Conservation (phyloP, 2,329 filamentous ascomycete genomes). For the Talaromyces atroroseus region DNA sequence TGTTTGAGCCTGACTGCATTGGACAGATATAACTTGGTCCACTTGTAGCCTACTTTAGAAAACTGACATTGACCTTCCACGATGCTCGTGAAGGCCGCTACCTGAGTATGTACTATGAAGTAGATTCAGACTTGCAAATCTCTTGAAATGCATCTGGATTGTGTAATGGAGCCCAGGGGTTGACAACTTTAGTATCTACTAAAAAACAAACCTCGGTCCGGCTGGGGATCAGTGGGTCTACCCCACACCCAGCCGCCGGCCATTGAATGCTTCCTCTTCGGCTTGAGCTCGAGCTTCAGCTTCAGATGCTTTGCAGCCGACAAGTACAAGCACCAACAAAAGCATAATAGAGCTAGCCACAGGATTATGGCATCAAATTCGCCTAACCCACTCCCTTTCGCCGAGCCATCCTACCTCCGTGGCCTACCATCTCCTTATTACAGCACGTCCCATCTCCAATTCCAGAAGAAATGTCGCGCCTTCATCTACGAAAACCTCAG, state of each 20-base stretch:
- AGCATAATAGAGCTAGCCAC: background rate
- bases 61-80: no score
- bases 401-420: conserved; percentile 65
- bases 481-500: conserved; percentile 62
- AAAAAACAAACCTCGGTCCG: conserved; percentile 1
- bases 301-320: background rate
- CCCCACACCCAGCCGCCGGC: conserved; percentile 3
- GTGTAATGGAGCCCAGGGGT: background rate
- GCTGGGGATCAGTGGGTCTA: conserved; percentile 5
- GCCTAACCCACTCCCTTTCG: conserved; percentile 55
- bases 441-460: conserved; percentile 58
- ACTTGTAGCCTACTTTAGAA: no score
- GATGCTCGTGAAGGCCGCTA: no score
- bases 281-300: background rate
- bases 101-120: no score
- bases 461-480: conserved; percentile 62
- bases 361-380: conserved; percentile 14
- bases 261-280: background rate
- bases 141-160: background rate
- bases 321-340: background rate
- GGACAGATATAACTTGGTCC: no score
- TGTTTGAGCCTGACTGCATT: background rate
- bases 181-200: background rate
- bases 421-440: conserved; percentile 69
- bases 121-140: no score